Percentiles rank a stretch among this genome's conserved stretches.
Conservation (phyloP, 202 grass and related monocot genomes). For the Carex arenaria region DNA sequence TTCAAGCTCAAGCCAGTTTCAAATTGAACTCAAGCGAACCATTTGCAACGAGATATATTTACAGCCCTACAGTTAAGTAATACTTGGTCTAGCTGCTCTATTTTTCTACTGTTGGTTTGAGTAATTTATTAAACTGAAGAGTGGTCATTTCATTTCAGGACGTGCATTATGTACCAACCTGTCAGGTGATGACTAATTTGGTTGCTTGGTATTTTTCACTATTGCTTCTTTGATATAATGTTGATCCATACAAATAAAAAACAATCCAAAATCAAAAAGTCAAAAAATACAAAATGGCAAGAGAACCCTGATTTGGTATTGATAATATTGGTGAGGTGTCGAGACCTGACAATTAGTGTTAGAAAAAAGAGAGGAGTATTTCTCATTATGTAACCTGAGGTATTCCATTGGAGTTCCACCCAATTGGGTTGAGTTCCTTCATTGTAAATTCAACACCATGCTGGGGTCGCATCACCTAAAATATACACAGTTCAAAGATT, state of each 20-base stretch:
- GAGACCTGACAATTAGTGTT: neutral
- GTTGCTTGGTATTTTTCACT: neutral
- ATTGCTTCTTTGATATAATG: neutral
- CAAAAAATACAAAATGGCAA: neutral
- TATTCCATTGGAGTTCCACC: conserved; percentile 59
- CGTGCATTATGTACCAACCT: neutral
- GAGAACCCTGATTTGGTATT: neutral
- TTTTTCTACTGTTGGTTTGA: neutral
- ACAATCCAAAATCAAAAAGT: neutral
- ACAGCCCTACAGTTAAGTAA: too few relatives aligned
- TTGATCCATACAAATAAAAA: neutral
- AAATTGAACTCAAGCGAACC: too few relatives aligned
- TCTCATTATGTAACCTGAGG: conserved; percentile 42
- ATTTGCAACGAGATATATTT: too few relatives aligned
- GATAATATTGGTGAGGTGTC: neutral
- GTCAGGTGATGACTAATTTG: neutral
- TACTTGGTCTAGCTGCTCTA: too few relatives aligned
- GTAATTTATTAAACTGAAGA: too few relatives aligned
- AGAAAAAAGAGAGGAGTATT: neutral
- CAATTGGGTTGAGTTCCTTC: conserved; percentile 54
- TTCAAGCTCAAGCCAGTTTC: too few relatives aligned
- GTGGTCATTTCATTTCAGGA: neutral
- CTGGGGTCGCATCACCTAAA: conserved; percentile 66
- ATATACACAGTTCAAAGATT: neutral
- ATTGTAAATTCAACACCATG: conserved; percentile 55